These are phyloP conservation scores for Mrakiaceae sp. DNA, from an alignment of 1,284 basidiomycete genomes.

Conservation along the genomic window DNA sequence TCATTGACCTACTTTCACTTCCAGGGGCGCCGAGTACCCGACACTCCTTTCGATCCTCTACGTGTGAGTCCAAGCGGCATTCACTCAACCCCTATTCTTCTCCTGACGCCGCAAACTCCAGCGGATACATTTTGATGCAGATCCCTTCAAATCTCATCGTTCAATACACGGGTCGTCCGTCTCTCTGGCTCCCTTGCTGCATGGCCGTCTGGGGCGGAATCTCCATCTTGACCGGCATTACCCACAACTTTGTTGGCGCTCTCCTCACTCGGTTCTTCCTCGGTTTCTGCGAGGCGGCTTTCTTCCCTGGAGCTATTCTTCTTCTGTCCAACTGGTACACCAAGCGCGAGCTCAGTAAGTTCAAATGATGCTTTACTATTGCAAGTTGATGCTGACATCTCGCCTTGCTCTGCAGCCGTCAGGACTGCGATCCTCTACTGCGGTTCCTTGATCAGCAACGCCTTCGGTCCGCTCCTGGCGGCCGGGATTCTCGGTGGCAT, in stretches of 20 bases:
- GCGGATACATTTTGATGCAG: neutral
- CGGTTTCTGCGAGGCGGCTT: constrained; percentile 43
- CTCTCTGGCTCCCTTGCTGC: constrained; percentile 56
- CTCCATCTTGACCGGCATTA: constrained; percentile 51
- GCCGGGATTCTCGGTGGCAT: constrained; percentile 57
- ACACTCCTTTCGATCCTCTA: constrained; percentile 18
- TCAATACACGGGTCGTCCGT: constrained; percentile 56
- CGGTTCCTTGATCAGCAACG: constrained; percentile 57
- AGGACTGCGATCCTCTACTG: constrained; percentile 57
- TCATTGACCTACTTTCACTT: no score
- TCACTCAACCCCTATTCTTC: no score
- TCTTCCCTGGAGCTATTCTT: constrained; percentile 51
- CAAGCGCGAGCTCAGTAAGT: constrained; percentile 25
- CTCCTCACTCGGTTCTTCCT: constrained; percentile 65
- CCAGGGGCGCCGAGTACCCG: constrained; percentile 21
- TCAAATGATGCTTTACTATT: no score
- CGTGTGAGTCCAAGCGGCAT: constrained; percentile 2
- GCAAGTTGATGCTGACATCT: no score
- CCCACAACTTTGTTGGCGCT: constrained; percentile 52
- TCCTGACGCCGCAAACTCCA: no score
- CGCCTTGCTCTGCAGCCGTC: constrained; percentile 27
- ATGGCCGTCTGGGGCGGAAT: constrained; percentile 58
- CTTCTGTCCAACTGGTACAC: constrained; percentile 50
- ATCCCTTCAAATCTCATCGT: constrained; percentile 20
- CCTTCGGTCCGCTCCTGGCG: constrained; percentile 66